phyloP scores from a whole-genome alignment of 495 filamentous ascomycete species.

The Usnea hakonensis region DNA sequence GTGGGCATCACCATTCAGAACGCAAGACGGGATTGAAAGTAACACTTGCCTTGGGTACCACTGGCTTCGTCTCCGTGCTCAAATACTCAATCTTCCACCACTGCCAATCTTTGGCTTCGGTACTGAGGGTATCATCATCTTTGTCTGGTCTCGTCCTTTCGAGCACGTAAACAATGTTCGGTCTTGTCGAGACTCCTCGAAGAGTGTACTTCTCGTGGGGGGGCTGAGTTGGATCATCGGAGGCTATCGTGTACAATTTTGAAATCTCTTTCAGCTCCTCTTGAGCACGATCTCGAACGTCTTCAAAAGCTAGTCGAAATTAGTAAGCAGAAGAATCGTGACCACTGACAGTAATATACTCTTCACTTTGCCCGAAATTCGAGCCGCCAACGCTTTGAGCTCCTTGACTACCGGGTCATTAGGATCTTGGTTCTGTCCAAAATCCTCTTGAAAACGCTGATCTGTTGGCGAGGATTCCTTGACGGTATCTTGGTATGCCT shows the following conservation, averaged over 20 bases:
- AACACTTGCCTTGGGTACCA: slow-evolving; percentile 7
- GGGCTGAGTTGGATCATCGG: slow-evolving; percentile 38
- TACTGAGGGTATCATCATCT: slow-evolving; percentile 19
- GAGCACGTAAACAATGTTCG: slow-evolving; percentile 47
- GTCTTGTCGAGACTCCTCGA: slow-evolving; percentile 44
- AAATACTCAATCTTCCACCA: slow-evolving; percentile 53
- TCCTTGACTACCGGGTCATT: slow-evolving; percentile 19
- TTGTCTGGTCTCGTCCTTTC: slow-evolving; percentile 17
- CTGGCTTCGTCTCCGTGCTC: slow-evolving; percentile 37
- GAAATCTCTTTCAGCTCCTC: slow-evolving; percentile 42
- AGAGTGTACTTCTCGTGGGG: slow-evolving; percentile 43
- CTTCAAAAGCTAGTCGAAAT: slow-evolving; percentile 40
- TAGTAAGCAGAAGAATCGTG: neutral
- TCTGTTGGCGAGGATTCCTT: slow-evolving; percentile 19
- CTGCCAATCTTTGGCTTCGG: slow-evolving; percentile 33
- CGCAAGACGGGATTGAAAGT: neutral
- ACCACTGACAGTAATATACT: slow-evolving; percentile 28
- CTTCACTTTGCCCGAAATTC: slow-evolving; percentile 45
- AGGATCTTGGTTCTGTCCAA: slow-evolving; percentile 4
- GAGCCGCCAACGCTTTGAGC: slow-evolving; percentile 27
- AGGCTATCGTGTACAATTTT: slow-evolving; percentile 47
- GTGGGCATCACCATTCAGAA: neutral
- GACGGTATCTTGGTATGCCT: slow-evolving; percentile 22
- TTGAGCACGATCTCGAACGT: slow-evolving; percentile 41
- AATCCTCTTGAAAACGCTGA: neutral